A percentile compares a stretch with the other conserved stretches of the same genome.
Conservation (phyloP, 768 basidiomycete genomes). For the Collybiopsis luxurians region DNA sequence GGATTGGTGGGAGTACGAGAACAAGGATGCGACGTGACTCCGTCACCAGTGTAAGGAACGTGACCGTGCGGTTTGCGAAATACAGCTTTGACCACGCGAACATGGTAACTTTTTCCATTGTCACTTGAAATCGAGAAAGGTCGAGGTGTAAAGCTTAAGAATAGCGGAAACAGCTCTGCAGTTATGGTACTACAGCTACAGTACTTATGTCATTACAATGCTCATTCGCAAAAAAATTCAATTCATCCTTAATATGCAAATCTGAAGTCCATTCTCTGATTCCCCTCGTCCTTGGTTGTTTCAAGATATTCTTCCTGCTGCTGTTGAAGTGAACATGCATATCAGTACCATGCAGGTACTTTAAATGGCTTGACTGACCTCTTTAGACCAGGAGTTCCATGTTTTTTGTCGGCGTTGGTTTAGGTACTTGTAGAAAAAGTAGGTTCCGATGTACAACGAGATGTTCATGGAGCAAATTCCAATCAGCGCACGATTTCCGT, state of each 20-base stretch:
- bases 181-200: too few species aligned
- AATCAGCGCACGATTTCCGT: constrained; percentile 56
- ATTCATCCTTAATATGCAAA: constrained; percentile 45
- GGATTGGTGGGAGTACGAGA: too few species aligned
- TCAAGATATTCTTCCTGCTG: constrained; percentile 56
- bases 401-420: constrained; percentile 46
- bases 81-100: neutral
- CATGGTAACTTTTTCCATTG: too few species aligned
- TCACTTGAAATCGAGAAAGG: too few species aligned
- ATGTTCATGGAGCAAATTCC: constrained; percentile 55
- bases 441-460: constrained; percentile 45
- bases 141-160: too few species aligned
- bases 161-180: too few species aligned
- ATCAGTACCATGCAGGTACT: neutral
- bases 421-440: constrained; percentile 51
- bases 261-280: constrained; percentile 57
- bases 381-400: constrained; percentile 48
- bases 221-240: neutral
- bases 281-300: constrained; percentile 62
- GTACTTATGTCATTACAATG: too few species aligned
- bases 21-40: neutral
- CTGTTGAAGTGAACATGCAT: constrained; percentile 24
- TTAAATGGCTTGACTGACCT: constrained; percentile 29
- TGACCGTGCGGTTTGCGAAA: neutral
- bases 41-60: neutral